Conservation (phyloP, 345 rosid species). For the Pelargonium nanum region DNA sequence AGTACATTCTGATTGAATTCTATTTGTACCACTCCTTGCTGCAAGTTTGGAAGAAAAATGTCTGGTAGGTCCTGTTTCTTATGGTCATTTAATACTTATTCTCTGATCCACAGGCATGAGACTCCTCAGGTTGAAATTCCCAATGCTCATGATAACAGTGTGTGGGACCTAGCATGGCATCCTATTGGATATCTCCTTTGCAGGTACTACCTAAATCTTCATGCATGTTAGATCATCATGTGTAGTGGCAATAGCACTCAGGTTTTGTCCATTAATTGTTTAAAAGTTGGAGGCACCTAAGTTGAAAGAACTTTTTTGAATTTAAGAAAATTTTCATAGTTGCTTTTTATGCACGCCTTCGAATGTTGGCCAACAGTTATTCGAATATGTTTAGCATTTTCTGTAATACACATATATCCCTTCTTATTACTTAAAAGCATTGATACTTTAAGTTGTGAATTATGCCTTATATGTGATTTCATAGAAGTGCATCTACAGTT, state of each 20-base stretch:
- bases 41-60: too few species aligned
- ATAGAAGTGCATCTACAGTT: neutral
- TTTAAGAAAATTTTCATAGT: too few species aligned
- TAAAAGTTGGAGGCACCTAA: neutral
- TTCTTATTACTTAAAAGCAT: neutral
- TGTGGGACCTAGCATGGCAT: conserved; percentile 98
- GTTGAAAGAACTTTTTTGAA: neutral
- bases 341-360: too few species aligned
- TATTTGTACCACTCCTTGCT: neutral
- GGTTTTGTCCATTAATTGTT: neutral
- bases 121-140: conserved; percentile 82
- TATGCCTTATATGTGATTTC: neutral
- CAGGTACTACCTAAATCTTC: conserved; percentile 45
- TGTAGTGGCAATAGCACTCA: neutral
- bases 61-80: conserved; percentile 4
- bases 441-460: neutral
- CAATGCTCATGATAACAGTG: conserved; percentile 82
- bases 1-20: too few species aligned
- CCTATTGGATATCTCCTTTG: conserved; percentile 97
- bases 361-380: too few species aligned
- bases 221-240: neutral
- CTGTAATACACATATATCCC: too few species aligned
- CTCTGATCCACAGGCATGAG: conserved; percentile 63
- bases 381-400: too few species aligned
- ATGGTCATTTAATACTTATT: conserved; percentile 10